These are phyloP conservation scores for Colletotrichum orbiculare DNA, from an alignment of 2,329 filamentous ascomycete species.

Conservation along the genomic window DNA sequence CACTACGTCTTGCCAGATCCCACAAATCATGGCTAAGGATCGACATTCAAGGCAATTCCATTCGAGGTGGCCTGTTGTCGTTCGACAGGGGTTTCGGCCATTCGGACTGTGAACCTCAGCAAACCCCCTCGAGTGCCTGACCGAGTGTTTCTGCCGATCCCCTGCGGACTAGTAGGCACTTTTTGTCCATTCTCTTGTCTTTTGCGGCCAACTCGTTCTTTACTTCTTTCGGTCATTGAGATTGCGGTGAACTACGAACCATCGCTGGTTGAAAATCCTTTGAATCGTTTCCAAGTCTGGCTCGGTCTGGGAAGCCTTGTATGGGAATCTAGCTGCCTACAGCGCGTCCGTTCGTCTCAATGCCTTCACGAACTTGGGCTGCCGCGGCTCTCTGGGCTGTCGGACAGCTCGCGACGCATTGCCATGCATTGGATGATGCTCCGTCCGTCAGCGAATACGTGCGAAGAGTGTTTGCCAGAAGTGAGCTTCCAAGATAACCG, in stretches of 20 bases:
- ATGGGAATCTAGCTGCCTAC: background rate
- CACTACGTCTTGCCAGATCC: background rate
- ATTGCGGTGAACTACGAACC: no score
- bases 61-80: conserved; percentile 9
- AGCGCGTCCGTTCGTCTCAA: background rate
- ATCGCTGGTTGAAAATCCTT: no score
- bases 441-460: conserved; percentile 18
- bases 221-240: no score
- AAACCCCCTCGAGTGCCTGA: background rate
- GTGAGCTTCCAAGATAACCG: background rate
- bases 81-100: background rate
- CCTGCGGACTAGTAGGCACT: no score
- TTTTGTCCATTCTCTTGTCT: no score
- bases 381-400: conserved; percentile 17
- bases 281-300: no score
- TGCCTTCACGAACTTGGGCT: conserved; percentile 14
- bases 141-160: no score
- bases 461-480: conserved; percentile 25
- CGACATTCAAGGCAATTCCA: conserved; percentile 13
- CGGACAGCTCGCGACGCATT: conserved; percentile 12
- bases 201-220: no score
- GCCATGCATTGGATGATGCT: conserved; percentile 12
- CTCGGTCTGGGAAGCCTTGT: no score
- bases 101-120: background rate
- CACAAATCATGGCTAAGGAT: conserved; percentile 19